A percentile compares a stretch with the other conserved stretches of the same genome.
Evolutionary conservation across 1,284 basidiomycete genomes (phyloP).

Genomic region (Trichosporon ovoides): DNA sequence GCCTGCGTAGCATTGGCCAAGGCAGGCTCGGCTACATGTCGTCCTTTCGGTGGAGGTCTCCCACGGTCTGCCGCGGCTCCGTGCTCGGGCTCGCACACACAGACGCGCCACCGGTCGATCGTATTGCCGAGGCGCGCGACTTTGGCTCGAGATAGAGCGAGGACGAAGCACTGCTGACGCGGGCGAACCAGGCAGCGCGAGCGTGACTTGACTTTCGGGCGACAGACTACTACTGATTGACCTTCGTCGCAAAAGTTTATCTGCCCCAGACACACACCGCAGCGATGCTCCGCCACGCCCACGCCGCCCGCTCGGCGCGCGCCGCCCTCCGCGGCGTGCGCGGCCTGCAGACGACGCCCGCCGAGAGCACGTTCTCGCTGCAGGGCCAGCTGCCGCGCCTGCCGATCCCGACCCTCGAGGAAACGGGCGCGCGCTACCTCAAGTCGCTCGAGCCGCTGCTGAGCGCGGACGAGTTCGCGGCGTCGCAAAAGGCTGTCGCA

Average conservation of each 20-base stretch:
- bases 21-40: too few relatives aligned
- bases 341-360: not conserved
- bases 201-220: too few relatives aligned
- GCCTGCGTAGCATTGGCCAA: too few relatives aligned
- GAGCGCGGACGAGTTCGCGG: constrained; percentile 2
- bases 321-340: not conserved
- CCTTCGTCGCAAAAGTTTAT: not conserved
- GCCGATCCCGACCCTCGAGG: constrained; percentile 13
- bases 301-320: not conserved
- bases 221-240: too few relatives aligned
- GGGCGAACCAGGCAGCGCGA: too few relatives aligned
- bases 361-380: constrained; percentile 9
- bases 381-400: constrained; percentile 14
- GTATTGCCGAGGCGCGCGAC: too few relatives aligned
- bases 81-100: too few relatives aligned
- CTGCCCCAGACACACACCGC: not conserved
- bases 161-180: too few relatives aligned
- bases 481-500: constrained; percentile 3
- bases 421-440: constrained; percentile 14
- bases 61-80: too few relatives aligned
- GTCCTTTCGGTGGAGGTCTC: too few relatives aligned
- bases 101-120: too few relatives aligned
- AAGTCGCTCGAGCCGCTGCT: constrained; percentile 11
- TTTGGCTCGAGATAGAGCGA: too few relatives aligned
- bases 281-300: constrained; percentile 2